Conservation (phyloP, 257 asterid species). For the Forsythia viridissima region DNA sequence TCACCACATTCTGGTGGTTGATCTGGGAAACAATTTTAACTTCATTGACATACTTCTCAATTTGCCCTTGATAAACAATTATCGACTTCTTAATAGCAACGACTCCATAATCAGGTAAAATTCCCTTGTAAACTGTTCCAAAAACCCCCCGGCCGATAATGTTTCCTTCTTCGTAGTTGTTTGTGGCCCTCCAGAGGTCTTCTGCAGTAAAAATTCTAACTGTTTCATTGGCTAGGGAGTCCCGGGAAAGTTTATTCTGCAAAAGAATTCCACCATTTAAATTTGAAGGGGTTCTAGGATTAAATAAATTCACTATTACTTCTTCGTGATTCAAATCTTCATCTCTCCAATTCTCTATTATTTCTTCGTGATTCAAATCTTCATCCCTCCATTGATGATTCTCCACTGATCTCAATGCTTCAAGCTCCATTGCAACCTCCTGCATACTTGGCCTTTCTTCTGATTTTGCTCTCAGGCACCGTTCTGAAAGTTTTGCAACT, state of each 20-base stretch:
- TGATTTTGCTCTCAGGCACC: constrained; percentile 26
- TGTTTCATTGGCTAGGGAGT: constrained; percentile 25
- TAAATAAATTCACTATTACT: not conserved
- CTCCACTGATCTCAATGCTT: not conserved
- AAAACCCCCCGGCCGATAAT: constrained; percentile 38
- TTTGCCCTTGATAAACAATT: constrained; percentile 30
- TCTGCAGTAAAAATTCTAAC: constrained; percentile 31
- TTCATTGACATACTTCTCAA: constrained; percentile 43
- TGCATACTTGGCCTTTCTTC: constrained; percentile 46
- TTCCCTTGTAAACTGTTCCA: constrained; percentile 41
- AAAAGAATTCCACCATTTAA: constrained; percentile 31
- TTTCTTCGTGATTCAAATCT: too few species aligned
- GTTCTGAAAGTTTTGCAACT: constrained; percentile 32
- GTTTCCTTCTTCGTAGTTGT: constrained; percentile 33
- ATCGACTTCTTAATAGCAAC: constrained; percentile 43
- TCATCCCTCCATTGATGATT: not conserved
- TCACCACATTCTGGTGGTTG: constrained; percentile 45
- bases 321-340: too few species aligned
- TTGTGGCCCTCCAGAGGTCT: constrained; percentile 41
- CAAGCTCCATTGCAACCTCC: constrained; percentile 46
- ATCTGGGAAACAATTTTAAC: constrained; percentile 38
- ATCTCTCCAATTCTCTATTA: too few species aligned
- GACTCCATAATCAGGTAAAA: constrained; percentile 21
- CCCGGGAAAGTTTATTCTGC: constrained; percentile 26
- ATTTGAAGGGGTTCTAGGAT: not conserved